phyloP scores from a whole-genome alignment of 177 flowering plant genomes.

The Vitis hybrid region DNA sequence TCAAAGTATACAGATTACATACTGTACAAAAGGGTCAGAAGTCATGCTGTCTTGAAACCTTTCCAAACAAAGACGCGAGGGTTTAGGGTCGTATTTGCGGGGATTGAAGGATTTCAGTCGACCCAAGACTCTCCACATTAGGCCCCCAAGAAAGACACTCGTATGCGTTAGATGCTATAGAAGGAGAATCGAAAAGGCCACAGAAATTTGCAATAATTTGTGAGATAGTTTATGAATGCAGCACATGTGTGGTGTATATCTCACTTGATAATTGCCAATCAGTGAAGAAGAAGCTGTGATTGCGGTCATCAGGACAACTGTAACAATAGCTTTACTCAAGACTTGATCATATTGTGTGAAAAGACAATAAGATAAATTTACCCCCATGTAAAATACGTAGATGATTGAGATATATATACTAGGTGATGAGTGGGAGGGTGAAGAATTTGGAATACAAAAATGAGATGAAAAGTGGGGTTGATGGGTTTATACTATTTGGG shows the following conservation, averaged over 20 bases:
- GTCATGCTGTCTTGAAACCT: too few relatives aligned
- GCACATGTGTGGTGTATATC: background rate
- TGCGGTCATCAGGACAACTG: background rate
- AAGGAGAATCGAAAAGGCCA: too few relatives aligned
- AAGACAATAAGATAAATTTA: background rate
- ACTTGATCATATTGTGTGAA: background rate
- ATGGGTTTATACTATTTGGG: constrained; percentile 20
- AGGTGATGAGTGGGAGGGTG: background rate
- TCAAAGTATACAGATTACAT: too few relatives aligned
- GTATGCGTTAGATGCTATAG: too few relatives aligned
- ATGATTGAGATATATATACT: background rate
- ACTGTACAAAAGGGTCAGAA: too few relatives aligned
- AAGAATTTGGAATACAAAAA: background rate
- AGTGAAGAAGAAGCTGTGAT: constrained; percentile 6
- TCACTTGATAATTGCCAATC: constrained; percentile 1
- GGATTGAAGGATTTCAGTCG: too few relatives aligned
- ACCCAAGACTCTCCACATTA: too few relatives aligned
- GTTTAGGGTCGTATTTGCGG: too few relatives aligned
- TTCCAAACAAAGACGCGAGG: too few relatives aligned
- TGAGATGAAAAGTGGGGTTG: constrained; percentile 6
- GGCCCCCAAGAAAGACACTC: too few relatives aligned
- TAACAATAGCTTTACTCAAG: background rate
- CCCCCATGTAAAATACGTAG: background rate
- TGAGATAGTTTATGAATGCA: background rate
- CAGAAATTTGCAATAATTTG: background rate